Conservation (phyloP, 2,329 filamentous ascomycete species). For the Hymenoscyphus linearis region DNA sequence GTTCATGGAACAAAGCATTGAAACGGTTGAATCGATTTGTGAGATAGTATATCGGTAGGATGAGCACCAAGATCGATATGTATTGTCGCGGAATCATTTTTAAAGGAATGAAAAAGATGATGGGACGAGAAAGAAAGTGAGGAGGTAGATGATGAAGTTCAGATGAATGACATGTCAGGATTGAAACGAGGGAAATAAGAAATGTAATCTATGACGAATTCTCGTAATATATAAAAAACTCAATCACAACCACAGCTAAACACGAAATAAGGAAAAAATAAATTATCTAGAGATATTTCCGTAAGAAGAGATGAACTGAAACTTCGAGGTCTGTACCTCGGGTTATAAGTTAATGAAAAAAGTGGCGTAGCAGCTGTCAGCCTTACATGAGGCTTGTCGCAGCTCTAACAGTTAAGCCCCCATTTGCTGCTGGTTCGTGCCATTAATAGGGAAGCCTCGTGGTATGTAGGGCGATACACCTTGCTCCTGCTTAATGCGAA, state of each 20-base stretch:
- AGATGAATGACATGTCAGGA: not conserved
- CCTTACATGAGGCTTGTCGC: not conserved
- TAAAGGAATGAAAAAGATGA: too few species aligned
- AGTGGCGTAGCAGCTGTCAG: not conserved
- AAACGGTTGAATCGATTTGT: conserved; percentile 6
- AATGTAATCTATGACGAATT: not conserved
- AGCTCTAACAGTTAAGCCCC: not conserved
- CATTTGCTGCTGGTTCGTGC: not conserved
- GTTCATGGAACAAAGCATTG: conserved; percentile 15
- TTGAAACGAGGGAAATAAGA: not conserved
- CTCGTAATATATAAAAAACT: too few species aligned
- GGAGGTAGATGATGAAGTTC: not conserved
- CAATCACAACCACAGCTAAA: not conserved
- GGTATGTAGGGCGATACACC: not conserved
- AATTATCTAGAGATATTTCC: not conserved
- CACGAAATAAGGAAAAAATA: not conserved
- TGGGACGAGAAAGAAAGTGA: not conserved
- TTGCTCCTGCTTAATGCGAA: not conserved
- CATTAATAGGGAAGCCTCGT: not conserved
- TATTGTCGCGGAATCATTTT: not conserved
- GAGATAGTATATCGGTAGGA: not conserved
- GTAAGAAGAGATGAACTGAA: not conserved
- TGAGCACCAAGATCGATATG: not conserved
- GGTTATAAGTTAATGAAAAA: not conserved
- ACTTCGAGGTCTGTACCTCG: not conserved